phyloP scores from a whole-genome alignment of 176 grass and related monocot genomes.

The Rhynchospora pubera region DNA sequence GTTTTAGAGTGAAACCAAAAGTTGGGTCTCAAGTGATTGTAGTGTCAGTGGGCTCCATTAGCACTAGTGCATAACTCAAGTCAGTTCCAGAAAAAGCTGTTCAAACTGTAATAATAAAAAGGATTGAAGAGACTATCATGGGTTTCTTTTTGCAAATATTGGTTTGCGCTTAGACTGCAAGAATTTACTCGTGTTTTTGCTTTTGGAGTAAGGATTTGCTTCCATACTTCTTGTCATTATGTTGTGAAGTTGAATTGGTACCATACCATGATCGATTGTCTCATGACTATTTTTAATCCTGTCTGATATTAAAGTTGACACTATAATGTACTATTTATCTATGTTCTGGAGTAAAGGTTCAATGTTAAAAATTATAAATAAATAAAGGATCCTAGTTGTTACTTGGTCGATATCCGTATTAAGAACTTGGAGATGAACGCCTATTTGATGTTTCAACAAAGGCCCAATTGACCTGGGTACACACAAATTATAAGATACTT shows the following conservation, averaged over 20 bases:
- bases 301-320: too few species aligned
- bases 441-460: neutral
- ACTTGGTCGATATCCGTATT: too few species aligned
- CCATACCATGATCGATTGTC: too few species aligned
- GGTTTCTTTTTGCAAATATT: neutral
- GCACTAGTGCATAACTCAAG: neutral
- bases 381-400: too few species aligned
- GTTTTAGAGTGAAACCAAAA: neutral
- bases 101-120: neutral
- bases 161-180: neutral
- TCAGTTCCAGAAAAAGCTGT: neutral
- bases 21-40: neutral
- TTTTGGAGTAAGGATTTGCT: too few species aligned
- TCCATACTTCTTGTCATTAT: too few species aligned
- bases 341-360: too few species aligned
- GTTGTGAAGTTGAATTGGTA: too few species aligned
- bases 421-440: neutral
- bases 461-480: neutral
- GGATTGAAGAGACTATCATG: neutral
- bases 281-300: too few species aligned
- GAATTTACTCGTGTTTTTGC: neutral
- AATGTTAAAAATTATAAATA: too few species aligned
- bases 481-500: neutral
- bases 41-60: neutral
- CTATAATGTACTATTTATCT: too few species aligned